Evolutionary conservation across 1,139 yeast species (phyloP).

Genomic region (Pneumocystis oryctolagi): DNA sequence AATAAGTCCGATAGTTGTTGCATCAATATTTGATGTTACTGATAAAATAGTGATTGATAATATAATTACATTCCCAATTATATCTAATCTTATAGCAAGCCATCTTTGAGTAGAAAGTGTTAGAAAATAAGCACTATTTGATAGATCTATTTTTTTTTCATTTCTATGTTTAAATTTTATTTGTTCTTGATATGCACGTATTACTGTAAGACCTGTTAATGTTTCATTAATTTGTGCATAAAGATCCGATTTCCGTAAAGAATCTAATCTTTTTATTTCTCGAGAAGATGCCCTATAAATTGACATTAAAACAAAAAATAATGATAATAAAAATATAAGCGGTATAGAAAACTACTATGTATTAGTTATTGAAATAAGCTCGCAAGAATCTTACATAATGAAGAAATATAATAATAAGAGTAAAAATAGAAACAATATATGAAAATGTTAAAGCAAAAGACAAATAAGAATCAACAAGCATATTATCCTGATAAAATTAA

Average conservation of each 20-base stretch:
- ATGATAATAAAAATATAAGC: neutral
- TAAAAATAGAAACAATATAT: constrained; percentile 41
- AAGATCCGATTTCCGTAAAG: constrained; percentile 84
- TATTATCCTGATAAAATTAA: constrained; percentile 64
- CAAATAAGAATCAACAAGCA: constrained; percentile 60
- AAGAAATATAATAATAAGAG: neutral
- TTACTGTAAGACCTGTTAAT: constrained; percentile 73
- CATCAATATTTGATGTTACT: constrained; percentile 37
- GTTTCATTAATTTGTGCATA: constrained; percentile 96
- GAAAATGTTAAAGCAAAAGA: constrained; percentile 74
- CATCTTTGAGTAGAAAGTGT: constrained; percentile 51
- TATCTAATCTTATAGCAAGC: constrained; percentile 54
- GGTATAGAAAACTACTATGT: neutral
- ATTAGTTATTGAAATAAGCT: neutral
- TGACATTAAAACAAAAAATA: constrained; percentile 19
- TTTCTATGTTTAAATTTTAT: constrained; percentile 50
- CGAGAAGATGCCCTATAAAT: constrained; percentile 61
- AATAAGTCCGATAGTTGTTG: constrained; percentile 61
- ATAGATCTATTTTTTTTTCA: constrained; percentile 46
- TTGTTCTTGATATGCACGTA: constrained; percentile 74
- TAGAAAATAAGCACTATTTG: constrained; percentile 44
- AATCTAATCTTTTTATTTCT: constrained; percentile 86
- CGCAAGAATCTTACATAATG: neutral
- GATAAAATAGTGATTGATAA: constrained; percentile 44
- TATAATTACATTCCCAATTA: constrained; percentile 51